A percentile compares a stretch with the other conserved stretches of the same genome.
phyloP scores from a whole-genome alignment of 2,329 filamentous ascomycete genomes.

The Fusarium sp. region DNA sequence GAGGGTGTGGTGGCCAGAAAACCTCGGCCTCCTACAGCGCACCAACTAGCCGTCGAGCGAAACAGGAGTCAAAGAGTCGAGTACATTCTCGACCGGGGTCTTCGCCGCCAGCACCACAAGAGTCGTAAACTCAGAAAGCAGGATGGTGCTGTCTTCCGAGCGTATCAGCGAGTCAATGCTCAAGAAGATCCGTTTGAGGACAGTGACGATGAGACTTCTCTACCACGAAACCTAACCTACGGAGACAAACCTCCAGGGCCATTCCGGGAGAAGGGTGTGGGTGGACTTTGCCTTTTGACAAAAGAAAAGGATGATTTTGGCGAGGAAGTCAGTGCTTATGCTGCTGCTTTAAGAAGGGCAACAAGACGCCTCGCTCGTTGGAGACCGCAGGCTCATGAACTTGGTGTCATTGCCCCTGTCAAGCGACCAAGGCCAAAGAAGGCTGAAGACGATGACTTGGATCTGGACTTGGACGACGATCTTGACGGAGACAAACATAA shows the following conservation, averaged over 20 bases:
- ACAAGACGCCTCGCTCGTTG: slow-evolving; percentile 76
- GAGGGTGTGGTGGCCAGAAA: slow-evolving; percentile 70
- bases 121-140: slow-evolving; percentile 70
- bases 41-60: slow-evolving; percentile 83
- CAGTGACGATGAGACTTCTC: slow-evolving; percentile 68
- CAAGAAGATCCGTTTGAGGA: slow-evolving; percentile 69
- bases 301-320: slow-evolving; percentile 79
- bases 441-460: slow-evolving; percentile 38
- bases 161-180: slow-evolving; percentile 71
- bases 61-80: slow-evolving; percentile 85
- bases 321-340: slow-evolving; percentile 76
- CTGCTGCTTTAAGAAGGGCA: slow-evolving; percentile 72
- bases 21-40: slow-evolving; percentile 80
- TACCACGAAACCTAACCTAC: slow-evolving; percentile 49
- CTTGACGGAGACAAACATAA: slow-evolving; percentile 37
- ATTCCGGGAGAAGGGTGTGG: slow-evolving; percentile 69
- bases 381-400: slow-evolving; percentile 60
- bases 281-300: slow-evolving; percentile 71
- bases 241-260: slow-evolving; percentile 49
- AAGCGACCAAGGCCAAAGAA: slow-evolving; percentile 56
- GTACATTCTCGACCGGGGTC: slow-evolving; percentile 80
- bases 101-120: slow-evolving; percentile 73
- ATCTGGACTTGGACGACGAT: slow-evolving; percentile 46
- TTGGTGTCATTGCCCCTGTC: slow-evolving; percentile 60
- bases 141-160: slow-evolving; percentile 75